Base-by-base conservation (phyloP, 2,329 filamentous ascomycete genomes). In the Penicillium freii region DNA sequence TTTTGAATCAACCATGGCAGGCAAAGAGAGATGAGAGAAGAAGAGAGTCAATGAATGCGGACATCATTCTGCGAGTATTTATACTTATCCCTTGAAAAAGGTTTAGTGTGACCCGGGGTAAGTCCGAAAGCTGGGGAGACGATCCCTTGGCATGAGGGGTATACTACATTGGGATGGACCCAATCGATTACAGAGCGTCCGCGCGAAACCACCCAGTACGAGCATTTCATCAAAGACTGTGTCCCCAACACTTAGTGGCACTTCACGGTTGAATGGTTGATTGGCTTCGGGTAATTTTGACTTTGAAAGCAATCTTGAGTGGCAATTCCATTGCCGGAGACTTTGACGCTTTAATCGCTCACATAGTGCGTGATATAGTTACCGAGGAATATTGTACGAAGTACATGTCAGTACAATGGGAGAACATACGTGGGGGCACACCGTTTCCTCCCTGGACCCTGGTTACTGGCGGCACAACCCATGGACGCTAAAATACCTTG, bases 1-100 rank as follows among this genome's bases (percentile, higher is more conserved):
- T 3, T 45, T 48, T 23, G 57, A 52, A 34, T 47, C 57, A 19
- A 40, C 39, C 61, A 63, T 63, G 13, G 10, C 10, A 13, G 33
- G 21, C 10, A 44, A 50, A n/a, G 31, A 21, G 11, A 27, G 7
- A n/a, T 33, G 29, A 9, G 17, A 29, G 23, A 29, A 36, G 10
- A 40, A n/a, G 29, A 15, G 15, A 43, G 3, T 11, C 3, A 5
- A 21, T 4, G 6, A 19, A 5, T 8, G 15, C 29, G 45, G 38
- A 31, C 21, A n/a, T 50, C 29, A 11, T 42, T 48, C 34, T 19
- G 33, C 19, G 27, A 36, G 52, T 43, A 49, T 54, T 49, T 43
- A 50, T 50, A 43, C 25, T 31, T 36, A 17, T n/a, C 15, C 29
- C 11, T 42, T 15, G 13, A 9, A 42, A 43, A 23, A n/a, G 29